Conservation (phyloP, 2,329 filamentous ascomycete genomes). For the Verticillium tricorpus region DNA sequence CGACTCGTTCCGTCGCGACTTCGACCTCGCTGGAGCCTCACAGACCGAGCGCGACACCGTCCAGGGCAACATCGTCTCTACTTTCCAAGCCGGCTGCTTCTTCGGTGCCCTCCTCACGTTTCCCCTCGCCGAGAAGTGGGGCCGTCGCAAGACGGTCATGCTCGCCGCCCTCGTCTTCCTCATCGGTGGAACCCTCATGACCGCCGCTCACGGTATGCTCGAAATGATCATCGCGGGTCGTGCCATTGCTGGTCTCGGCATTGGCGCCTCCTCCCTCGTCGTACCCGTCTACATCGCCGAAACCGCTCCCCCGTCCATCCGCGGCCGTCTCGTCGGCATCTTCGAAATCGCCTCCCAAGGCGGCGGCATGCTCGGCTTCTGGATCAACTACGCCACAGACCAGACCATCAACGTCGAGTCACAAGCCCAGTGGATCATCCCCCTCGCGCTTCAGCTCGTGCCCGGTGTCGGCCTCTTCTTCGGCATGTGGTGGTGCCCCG, state of each 20-base stretch:
- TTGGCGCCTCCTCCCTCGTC: slow-evolving; percentile 44
- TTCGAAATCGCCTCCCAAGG: slow-evolving; percentile 43
- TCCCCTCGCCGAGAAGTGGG: slow-evolving; percentile 41
- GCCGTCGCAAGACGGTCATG: slow-evolving; percentile 41
- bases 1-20: slow-evolving; percentile 30
- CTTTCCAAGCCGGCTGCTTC: slow-evolving; percentile 30
- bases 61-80: slow-evolving; percentile 24
- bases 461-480: slow-evolving; percentile 30
- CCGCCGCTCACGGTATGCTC: slow-evolving; percentile 25
- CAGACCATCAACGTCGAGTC: slow-evolving; percentile 9
- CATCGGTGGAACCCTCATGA: slow-evolving; percentile 29
- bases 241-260: slow-evolving; percentile 47
- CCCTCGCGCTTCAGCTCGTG: slow-evolving; percentile 35
- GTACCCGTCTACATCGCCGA: slow-evolving; percentile 40
- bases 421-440: slow-evolving; percentile 33
- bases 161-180: slow-evolving; percentile 36
- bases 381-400: slow-evolving; percentile 26
- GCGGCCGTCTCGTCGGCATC: slow-evolving; percentile 47
- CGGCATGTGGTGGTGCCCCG: slow-evolving; percentile 29
- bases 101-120: slow-evolving; percentile 35
- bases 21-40: slow-evolving; percentile 21
- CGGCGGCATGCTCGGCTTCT: slow-evolving; percentile 41
- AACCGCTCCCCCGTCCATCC: slow-evolving; percentile 42
- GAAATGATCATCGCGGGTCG: slow-evolving; percentile 40
- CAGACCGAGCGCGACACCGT: slow-evolving; percentile 23